These are phyloP conservation scores for Astrocystis sublimbata DNA, from an alignment of 495 filamentous ascomycete species.

Conservation along the genomic window DNA sequence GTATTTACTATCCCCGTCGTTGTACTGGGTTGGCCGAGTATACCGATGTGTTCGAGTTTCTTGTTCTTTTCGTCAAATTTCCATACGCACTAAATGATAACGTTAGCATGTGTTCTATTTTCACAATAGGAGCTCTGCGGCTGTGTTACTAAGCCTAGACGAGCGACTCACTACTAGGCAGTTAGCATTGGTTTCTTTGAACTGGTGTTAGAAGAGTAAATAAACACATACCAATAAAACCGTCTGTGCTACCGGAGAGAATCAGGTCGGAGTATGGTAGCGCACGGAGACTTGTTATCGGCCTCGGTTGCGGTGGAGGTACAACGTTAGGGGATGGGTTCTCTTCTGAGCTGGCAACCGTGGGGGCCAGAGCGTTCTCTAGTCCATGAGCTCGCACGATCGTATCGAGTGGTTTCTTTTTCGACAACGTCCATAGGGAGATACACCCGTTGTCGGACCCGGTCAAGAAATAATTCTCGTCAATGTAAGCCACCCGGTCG, in stretches of 20 bases:
- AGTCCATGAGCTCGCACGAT: conserved; percentile 80
- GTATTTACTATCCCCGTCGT: background rate
- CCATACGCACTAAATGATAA: conserved; percentile 15
- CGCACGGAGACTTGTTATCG: conserved; percentile 85
- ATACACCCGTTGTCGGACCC: conserved; percentile 86
- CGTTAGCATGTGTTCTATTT: background rate
- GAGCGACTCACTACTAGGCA: background rate
- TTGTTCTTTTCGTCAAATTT: conserved; percentile 67
- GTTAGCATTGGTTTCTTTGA: background rate
- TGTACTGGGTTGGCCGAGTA: conserved; percentile 50
- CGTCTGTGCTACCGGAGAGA: conserved; percentile 92
- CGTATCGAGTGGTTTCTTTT: conserved; percentile 91
- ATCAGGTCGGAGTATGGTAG: conserved; percentile 87
- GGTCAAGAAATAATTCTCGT: conserved; percentile 88
- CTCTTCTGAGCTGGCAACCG: conserved; percentile 70
- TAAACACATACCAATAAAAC: conserved; percentile 78
- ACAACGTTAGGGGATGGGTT: conserved; percentile 55
- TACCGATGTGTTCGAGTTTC: conserved; percentile 69
- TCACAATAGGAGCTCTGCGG: background rate
- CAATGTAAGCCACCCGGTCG: conserved; percentile 85
- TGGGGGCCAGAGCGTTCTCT: conserved; percentile 62
- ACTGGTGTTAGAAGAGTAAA: background rate
- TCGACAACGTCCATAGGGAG: conserved; percentile 82
- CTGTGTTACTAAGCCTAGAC: background rate
- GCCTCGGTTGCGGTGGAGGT: conserved; percentile 70